Evolutionary conservation across 148 eudicot genomes (phyloP).

Genomic region (Chenopodium formosanum): DNA sequence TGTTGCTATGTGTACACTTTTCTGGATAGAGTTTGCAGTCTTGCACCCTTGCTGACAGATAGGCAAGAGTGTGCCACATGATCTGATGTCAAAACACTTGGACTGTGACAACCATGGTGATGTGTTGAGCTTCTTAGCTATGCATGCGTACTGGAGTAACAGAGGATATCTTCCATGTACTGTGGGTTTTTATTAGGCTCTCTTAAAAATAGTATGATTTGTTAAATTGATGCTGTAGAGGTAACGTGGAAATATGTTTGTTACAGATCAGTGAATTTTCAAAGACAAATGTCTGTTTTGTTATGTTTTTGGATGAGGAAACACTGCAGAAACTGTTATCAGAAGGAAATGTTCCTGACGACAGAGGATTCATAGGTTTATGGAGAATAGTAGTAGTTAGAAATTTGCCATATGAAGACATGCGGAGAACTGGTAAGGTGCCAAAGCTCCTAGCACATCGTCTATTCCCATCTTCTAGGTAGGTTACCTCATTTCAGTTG

Average conservation of each 20-base stretch:
- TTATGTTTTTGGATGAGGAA: slow-evolving; percentile 92
- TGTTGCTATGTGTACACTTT: too few species aligned
- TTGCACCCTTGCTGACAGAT: too few species aligned
- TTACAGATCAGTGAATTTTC: slow-evolving; percentile 92
- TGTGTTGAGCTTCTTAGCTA: slow-evolving; percentile 3
- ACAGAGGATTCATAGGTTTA: slow-evolving; percentile 71
- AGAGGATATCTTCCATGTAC: background rate
- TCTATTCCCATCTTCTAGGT: slow-evolving; percentile 94
- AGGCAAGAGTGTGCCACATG: too few species aligned
- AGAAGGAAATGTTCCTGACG: slow-evolving; percentile 80
- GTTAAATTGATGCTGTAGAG: background rate
- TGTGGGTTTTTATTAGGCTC: background rate
- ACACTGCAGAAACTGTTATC: slow-evolving; percentile 55
- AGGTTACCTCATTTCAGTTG: slow-evolving; percentile 19
- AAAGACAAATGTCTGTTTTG: slow-evolving; percentile 82
- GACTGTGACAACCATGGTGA: background rate
- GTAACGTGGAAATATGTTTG: slow-evolving; percentile 25
- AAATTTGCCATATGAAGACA: slow-evolving; percentile 80
- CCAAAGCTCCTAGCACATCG: slow-evolving; percentile 96
- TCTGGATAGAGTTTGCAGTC: too few species aligned
- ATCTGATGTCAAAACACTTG: too few species aligned
- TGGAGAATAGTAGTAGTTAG: slow-evolving; percentile 80
- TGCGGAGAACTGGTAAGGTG: slow-evolving; percentile 98
- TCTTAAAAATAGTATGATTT: background rate
- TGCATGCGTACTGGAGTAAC: background rate